These are phyloP conservation scores for Solanum etuberosum DNA, from an alignment of 257 asterid species.

Conservation along the genomic window DNA sequence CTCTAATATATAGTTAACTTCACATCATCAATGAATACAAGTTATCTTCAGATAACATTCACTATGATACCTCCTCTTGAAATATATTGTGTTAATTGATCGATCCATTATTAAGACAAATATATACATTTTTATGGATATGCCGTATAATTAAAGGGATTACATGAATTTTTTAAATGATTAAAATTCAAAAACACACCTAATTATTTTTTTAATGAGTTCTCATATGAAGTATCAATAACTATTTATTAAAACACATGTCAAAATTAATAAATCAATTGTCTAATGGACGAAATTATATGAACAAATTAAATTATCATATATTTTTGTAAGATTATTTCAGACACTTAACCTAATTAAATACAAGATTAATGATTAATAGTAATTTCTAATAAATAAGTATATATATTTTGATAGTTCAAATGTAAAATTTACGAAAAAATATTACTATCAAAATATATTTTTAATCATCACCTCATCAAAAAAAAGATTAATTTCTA, in stretches of 20 bases:
- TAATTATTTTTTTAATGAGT: background rate
- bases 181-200: background rate
- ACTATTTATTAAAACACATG: background rate
- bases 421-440: background rate
- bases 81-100: background rate
- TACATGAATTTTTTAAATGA: too few relatives aligned
- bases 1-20: background rate
- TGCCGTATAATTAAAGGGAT: background rate
- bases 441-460: too few relatives aligned
- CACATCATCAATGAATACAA: background rate
- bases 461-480: background rate
- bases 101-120: too few relatives aligned
- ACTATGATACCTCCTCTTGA: accelerated
- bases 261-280: background rate
- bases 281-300: background rate
- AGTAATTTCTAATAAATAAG: too few relatives aligned
- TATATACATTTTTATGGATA: too few relatives aligned
- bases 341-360: background rate
- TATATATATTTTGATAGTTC: background rate
- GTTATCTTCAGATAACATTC: too few relatives aligned
- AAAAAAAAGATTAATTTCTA: background rate
- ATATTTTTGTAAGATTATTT: accelerated
- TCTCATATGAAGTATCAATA: background rate
- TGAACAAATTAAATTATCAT: background rate
- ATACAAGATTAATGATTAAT: background rate